A percentile compares a stretch with the other conserved stretches of the same genome.
These are phyloP conservation scores for Penicillium daleae DNA, from an alignment of 495 filamentous ascomycete species.

Conservation along the genomic window DNA sequence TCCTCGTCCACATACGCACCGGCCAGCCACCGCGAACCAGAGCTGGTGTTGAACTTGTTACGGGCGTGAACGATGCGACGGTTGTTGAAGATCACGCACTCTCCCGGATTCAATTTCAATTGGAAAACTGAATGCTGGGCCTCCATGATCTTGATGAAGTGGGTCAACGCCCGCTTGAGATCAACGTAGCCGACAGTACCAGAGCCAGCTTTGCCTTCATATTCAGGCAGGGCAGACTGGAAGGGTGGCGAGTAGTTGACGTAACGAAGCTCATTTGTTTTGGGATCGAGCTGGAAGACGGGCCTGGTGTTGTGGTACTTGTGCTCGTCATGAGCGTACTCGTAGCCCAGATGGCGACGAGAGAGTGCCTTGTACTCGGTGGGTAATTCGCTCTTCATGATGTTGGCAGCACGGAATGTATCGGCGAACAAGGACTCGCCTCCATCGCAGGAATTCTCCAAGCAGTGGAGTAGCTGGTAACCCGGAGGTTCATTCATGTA, in stretches of 20 bases:
- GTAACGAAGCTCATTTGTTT: slow-evolving; percentile 28
- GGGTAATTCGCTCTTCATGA: slow-evolving; percentile 37
- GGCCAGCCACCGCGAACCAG: slow-evolving; percentile 73
- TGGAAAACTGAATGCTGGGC: slow-evolving; percentile 59
- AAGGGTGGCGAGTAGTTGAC: slow-evolving; percentile 77
- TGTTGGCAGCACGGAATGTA: slow-evolving; percentile 60
- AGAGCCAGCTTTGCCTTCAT: neutral
- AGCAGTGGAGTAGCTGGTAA: slow-evolving; percentile 84
- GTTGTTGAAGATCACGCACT: slow-evolving; percentile 89
- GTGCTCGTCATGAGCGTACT: slow-evolving; percentile 69
- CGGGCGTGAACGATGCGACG: slow-evolving; percentile 77
- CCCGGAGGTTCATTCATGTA: slow-evolving; percentile 81
- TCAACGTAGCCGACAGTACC: neutral
- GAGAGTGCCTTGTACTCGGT: slow-evolving; percentile 44
- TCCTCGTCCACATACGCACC: slow-evolving; percentile 82
- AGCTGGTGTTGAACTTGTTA: slow-evolving; percentile 62
- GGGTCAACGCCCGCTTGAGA: slow-evolving; percentile 39
- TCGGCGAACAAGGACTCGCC: slow-evolving; percentile 86
- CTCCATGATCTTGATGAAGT: slow-evolving; percentile 46
- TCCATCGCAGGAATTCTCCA: slow-evolving; percentile 72
- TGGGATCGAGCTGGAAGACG: slow-evolving; percentile 52
- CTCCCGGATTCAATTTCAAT: slow-evolving; percentile 72
- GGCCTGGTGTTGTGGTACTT: slow-evolving; percentile 58
- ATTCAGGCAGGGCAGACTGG: slow-evolving; percentile 53
- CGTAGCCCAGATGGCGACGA: slow-evolving; percentile 56